Evolutionary conservation across 768 basidiomycete species (phyloP), one percentile per base, ranked within the genome.

Genomic region (Boletus eberwhitei): DNA sequence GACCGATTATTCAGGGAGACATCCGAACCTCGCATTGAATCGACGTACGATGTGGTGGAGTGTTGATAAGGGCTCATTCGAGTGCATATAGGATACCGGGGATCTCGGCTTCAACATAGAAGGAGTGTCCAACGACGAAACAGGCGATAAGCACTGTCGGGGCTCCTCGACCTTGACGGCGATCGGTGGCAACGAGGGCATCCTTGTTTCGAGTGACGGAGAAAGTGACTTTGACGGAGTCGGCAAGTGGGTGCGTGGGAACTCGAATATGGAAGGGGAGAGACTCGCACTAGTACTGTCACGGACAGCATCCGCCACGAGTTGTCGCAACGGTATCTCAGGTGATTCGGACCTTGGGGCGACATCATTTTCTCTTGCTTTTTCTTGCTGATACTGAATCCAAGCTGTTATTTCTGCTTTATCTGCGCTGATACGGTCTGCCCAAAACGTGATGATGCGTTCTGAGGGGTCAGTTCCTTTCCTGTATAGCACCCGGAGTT

Each of bases 361-460:
- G 11, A 35, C 21, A 8, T 43, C 41, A 0, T 36, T 26, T 12
- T 43, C 57, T 43, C 52, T 62, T 29, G 57, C 62, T 8, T 67
- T 69, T 49, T 60, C 68, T 34, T 61, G 59, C 35, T 70, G 70
- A 24, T 72, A 72, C 29, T 49, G 57, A 1, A 70, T 58, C 70
- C 68, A 70, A 8, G 64, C 58, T 0, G 12, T 39, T 0, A 70
- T 59, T 12, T 70, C 66, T 19, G 21, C 39, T 2, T 9, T 48
- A 2, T 64, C 64, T 2, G 54, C 71, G 3, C 36, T 41, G 24
- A 70, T 34, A 1, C 69, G 61, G 1, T 19, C 32, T 5, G 69
- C 66, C 69, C 69, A 70, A 29, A 70, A 65, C 0, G 55, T 56
- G 42, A 70, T 41, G 47, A 72, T 59, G 22, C 44, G 55, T 1